These are phyloP conservation scores for Coemansia sp. DNA, from an alignment of 192 early-diverging fungal species.

Conservation along the genomic window DNA sequence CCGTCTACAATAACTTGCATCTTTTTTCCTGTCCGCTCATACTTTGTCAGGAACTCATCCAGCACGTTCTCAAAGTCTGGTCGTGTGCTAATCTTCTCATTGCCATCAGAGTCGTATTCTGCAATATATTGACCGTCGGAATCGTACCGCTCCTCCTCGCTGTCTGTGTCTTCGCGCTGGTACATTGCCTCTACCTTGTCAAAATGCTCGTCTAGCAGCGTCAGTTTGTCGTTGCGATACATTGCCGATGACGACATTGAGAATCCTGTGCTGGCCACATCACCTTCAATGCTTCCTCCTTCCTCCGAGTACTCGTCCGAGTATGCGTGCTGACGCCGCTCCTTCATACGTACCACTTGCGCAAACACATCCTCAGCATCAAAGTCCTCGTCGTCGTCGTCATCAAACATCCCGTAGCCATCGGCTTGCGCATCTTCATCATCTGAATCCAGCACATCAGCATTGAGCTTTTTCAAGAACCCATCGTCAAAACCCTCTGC, in stretches of 20 bases:
- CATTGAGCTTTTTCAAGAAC: slow-evolving; percentile 80
- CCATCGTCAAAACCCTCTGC: slow-evolving; percentile 78
- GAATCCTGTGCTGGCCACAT: slow-evolving; percentile 56
- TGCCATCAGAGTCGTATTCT: slow-evolving; percentile 58
- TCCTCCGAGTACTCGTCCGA: slow-evolving; percentile 49
- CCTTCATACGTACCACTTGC: slow-evolving; percentile 51
- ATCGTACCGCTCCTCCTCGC: slow-evolving; percentile 54
- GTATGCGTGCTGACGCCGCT: slow-evolving; percentile 24
- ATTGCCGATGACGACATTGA: slow-evolving; percentile 94
- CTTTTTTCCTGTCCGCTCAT: slow-evolving; percentile 69
- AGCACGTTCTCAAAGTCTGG: slow-evolving; percentile 74
- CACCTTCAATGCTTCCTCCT: slow-evolving; percentile 1
- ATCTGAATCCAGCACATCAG: slow-evolving; percentile 64
- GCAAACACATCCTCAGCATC: slow-evolving; percentile 51
- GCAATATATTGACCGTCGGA: slow-evolving; percentile 57
- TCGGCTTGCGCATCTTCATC: slow-evolving; percentile 42
- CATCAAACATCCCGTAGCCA: slow-evolving; percentile 1
- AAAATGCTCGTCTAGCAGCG: slow-evolving; percentile 90
- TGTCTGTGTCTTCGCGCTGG: slow-evolving; percentile 31
- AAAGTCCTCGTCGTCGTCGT: slow-evolving; percentile 45
- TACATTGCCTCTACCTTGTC: slow-evolving; percentile 68
- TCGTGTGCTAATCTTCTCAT: slow-evolving; percentile 57
- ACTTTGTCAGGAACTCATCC: slow-evolving; percentile 76
- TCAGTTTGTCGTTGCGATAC: slow-evolving; percentile 88
- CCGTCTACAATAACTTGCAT: slow-evolving; percentile 69